Evolutionary conservation across 2,329 filamentous ascomycete genomes (phyloP), one percentile per base, ranked within the genome.

Genomic region (Harringtonia aguacate): DNA sequence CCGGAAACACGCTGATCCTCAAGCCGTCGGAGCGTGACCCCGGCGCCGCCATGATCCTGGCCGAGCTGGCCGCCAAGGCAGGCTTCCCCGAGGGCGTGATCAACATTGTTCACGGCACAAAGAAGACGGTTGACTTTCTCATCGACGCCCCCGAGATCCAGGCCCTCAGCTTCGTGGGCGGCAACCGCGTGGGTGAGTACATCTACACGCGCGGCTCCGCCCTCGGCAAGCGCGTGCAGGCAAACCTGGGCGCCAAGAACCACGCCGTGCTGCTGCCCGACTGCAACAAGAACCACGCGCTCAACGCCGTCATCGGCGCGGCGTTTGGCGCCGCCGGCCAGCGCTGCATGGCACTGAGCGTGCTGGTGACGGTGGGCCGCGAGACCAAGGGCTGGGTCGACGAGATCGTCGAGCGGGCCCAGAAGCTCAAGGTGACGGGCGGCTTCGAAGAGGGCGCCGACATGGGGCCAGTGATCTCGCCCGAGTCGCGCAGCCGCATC

Each of bases 161-260:
- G 73, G 86, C 86, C 46, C 75, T 92, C 56, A 84, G 78, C 64
- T 92, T 92, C 55, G 86, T 92, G 30, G 86, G 86, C 50, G 79
- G 82, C 64, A 90, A 90, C 71, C 86, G 86, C 71, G 86, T 86
- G 7, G 86, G 86, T 56, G 84, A 90, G 66, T 90, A 92, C 68
- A 90, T 92, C 62, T 90, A 79, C 65, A 65, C 70, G 44, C 77
- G 84, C 45, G 85, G 78, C 27, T 86, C 83, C 2, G 84, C 84
- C 56, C 86, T 89, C 56, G 86, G 86, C 57, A 92, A 92, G 75
- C 81, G 86, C 56, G 84, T 88, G 27, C 86, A 92, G 67, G 86
- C 86, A 61, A 90, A 92, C 65, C 67, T 92, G 48, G 86, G 86
- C 33, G 86, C 86, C 52, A 92, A 92, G 75, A 92, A 92, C 71